Evolutionary conservation across 306 rosid genomes (phyloP).

Genomic region (Cajanus cajan): DNA sequence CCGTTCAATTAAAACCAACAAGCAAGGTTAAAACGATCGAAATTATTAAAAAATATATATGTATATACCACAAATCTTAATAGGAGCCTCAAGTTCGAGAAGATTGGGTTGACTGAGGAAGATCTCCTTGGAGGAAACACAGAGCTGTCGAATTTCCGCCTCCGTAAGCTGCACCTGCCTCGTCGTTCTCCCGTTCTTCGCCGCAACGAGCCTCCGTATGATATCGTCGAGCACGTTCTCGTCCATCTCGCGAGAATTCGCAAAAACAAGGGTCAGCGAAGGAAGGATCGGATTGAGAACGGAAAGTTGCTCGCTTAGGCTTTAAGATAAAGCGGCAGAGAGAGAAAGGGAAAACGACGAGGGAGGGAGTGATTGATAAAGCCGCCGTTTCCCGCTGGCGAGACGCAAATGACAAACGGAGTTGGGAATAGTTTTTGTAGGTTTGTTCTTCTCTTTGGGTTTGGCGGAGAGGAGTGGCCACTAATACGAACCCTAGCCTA

Average conservation of each 20-base stretch:
- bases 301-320: neutral
- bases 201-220: slow-evolving; percentile 56
- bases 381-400: slow-evolving; percentile 50
- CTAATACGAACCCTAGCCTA: slow-evolving; percentile 25
- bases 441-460: neutral
- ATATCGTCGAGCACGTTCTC: slow-evolving; percentile 58
- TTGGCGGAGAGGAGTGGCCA: slow-evolving; percentile 2
- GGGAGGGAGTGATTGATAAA: neutral
- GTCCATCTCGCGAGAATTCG: slow-evolving; percentile 49
- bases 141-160: slow-evolving; percentile 65
- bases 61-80: slow-evolving; percentile 74
- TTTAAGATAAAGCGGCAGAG: neutral
- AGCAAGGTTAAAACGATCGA: neutral
- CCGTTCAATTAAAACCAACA: slow-evolving; percentile 1
- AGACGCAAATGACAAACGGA: slow-evolving; percentile 28
- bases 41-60: neutral
- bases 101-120: slow-evolving; percentile 85
- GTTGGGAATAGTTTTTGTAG: slow-evolving; percentile 14
- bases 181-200: slow-evolving; percentile 75
- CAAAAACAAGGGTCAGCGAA: neutral
- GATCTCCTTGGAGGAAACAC: slow-evolving; percentile 61
- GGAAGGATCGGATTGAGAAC: neutral
- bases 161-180: slow-evolving; percentile 71
- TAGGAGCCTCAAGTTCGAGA: slow-evolving; percentile 87
- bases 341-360: slow-evolving; percentile 15